Conservation (phyloP, 2,329 filamentous ascomycete species). For the Lachnellula occidentalis region DNA sequence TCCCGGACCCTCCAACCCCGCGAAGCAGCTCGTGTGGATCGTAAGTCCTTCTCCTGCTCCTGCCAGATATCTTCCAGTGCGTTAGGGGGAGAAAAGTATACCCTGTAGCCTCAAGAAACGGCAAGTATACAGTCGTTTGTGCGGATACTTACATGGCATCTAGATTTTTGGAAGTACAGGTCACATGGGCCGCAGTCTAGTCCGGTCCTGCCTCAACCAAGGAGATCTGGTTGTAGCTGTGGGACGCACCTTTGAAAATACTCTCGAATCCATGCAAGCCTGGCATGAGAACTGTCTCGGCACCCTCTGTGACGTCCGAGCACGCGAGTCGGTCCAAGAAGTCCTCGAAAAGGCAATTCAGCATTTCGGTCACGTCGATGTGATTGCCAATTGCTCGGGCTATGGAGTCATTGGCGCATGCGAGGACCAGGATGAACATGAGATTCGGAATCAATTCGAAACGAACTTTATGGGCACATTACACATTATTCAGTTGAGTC, state of each 20-base stretch:
- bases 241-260: conserved; percentile 75
- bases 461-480: conserved; percentile 96
- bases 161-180: conserved; percentile 95
- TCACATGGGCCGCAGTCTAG: conserved; percentile 88
- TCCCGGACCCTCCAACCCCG: conserved; percentile 62
- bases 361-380: conserved; percentile 76
- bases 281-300: conserved; percentile 70
- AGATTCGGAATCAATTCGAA: conserved; percentile 92
- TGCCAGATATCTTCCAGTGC: not conserved
- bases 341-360: conserved; percentile 66
- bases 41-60: conserved; percentile 43
- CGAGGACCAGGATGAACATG: conserved; percentile 94
- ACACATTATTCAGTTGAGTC: conserved; percentile 82
- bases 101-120: not conserved
- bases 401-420: conserved; percentile 94
- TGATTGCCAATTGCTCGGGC: conserved; percentile 89
- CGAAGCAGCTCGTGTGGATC: conserved; percentile 81
- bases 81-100: not conserved
- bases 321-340: conserved; percentile 67
- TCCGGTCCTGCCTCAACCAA: conserved; percentile 73
- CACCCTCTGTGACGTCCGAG: conserved; percentile 84
- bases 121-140: not conserved
- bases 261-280: conserved; percentile 63
- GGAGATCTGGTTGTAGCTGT: conserved; percentile 83
- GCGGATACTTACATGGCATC: conserved; percentile 3